Evolutionary conservation across 352 stramenopile genomes (phyloP).

Genomic region (Globisporangium recalcitrans): DNA sequence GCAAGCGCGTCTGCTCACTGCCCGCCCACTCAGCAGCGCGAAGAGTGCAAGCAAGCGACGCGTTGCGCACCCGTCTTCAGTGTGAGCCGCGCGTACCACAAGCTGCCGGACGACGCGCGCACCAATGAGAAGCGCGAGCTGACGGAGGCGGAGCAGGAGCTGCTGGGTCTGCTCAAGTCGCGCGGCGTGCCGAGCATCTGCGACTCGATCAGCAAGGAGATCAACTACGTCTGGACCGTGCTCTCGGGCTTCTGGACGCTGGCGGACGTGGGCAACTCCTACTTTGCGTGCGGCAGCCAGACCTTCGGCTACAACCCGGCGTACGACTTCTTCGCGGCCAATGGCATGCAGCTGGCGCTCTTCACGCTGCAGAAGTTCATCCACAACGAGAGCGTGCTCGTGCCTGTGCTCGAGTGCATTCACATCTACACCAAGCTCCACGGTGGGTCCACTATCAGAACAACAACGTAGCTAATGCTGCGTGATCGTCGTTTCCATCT

Average conservation of each 20-base stretch:
- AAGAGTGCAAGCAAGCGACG: background rate
- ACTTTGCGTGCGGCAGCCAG: slow-evolving; percentile 63
- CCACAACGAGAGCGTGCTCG: slow-evolving; percentile 59
- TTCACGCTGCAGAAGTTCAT: slow-evolving; percentile 73
- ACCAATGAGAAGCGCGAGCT: slow-evolving; percentile 20
- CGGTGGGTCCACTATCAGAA: slow-evolving; percentile 20
- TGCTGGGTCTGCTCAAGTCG: slow-evolving; percentile 55
- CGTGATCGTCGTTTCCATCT: slow-evolving; percentile 1
- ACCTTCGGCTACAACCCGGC: slow-evolving; percentile 67
- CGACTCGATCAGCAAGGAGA: slow-evolving; percentile 66
- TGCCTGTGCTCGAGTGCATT: slow-evolving; percentile 61
- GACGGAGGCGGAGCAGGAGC: slow-evolving; percentile 57
- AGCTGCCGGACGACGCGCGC: slow-evolving; percentile 16
- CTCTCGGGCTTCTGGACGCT: slow-evolving; percentile 67
- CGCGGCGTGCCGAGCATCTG: slow-evolving; percentile 62
- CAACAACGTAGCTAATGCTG: background rate
- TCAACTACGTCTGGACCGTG: slow-evolving; percentile 73
- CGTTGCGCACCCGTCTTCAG: background rate
- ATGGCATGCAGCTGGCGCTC: slow-evolving; percentile 61
- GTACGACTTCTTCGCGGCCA: slow-evolving; percentile 53
- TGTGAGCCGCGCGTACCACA: slow-evolving; percentile 30
- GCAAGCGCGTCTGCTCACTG: background rate
- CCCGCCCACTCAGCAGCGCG: background rate
- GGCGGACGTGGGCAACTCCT: slow-evolving; percentile 63
- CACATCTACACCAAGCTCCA: slow-evolving; percentile 71